Conservation (phyloP, 495 filamentous ascomycete species). For the Hypoxylon cercidicola region DNA sequence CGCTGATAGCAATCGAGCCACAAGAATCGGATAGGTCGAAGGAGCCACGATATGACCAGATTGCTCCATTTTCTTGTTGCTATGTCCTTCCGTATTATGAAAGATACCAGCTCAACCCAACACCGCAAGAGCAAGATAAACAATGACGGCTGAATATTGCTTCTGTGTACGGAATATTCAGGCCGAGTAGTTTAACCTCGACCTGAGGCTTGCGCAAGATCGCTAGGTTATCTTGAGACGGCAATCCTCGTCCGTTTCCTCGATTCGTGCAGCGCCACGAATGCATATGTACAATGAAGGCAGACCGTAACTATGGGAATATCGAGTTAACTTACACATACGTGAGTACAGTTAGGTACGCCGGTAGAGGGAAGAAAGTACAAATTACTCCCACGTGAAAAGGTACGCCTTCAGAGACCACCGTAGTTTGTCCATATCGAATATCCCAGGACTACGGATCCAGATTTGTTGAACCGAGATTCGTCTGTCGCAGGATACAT, state of each 20-base stretch:
- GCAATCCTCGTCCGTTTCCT: constrained; percentile 3
- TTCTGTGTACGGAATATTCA: constrained; percentile 5
- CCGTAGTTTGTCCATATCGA: constrained; percentile 15
- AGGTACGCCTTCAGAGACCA: background rate
- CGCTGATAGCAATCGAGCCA: constrained; percentile 39
- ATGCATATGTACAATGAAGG: constrained; percentile 14
- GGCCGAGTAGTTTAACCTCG: background rate
- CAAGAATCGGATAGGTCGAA: constrained; percentile 28
- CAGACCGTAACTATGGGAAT: constrained; percentile 6
- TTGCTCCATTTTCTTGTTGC: constrained; percentile 12
- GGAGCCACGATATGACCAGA: constrained; percentile 7
- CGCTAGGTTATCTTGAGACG: constrained; percentile 7
- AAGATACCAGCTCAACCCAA: background rate
- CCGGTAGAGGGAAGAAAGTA: no score
- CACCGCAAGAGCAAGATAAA: constrained; percentile 11
- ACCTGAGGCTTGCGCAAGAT: constrained; percentile 8
- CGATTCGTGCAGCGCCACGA: constrained; percentile 16
- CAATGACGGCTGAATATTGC: constrained; percentile 9
- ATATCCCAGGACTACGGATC: constrained; percentile 33
- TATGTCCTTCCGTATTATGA: background rate
- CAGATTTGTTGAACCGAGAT: constrained; percentile 43
- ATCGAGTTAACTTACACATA: constrained; percentile 4
- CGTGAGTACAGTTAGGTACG: no score
- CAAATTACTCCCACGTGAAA: no score
- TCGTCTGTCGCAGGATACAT: constrained; percentile 30